phyloP scores from a whole-genome alignment of 352 stramenopile species.

The Phytophthora vignae region DNA sequence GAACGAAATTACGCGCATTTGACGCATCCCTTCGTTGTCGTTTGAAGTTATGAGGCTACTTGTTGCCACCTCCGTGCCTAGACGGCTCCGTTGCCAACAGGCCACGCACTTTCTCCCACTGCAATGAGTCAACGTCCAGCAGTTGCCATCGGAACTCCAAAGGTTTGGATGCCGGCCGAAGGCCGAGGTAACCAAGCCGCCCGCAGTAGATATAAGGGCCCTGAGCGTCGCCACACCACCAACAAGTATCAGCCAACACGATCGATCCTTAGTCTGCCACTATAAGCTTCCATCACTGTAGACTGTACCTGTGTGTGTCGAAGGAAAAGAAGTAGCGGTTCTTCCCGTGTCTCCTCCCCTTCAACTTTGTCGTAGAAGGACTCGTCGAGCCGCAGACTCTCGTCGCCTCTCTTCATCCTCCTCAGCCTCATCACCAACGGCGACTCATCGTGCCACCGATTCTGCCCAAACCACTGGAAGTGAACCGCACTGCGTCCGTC shows the following conservation, averaged over 20 bases:
- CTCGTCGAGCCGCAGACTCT: slow-evolving; percentile 40
- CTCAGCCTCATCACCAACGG: slow-evolving; percentile 45
- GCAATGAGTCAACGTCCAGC: slow-evolving; percentile 45
- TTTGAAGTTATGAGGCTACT: not conserved
- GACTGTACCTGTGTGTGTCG: slow-evolving; percentile 46
- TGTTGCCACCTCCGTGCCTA: not conserved
- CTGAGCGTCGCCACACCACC: not conserved
- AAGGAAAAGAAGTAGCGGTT: slow-evolving; percentile 63
- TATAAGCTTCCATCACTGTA: not conserved
- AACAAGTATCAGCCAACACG: not conserved
- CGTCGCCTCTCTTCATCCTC: slow-evolving; percentile 37
- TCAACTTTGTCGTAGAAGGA: slow-evolving; percentile 26
- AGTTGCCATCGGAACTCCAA: slow-evolving; percentile 79
- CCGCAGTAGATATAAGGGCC: slow-evolving; percentile 78
- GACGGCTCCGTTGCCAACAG: not conserved
- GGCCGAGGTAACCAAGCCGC: slow-evolving; percentile 59
- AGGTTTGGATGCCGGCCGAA: slow-evolving; percentile 34
- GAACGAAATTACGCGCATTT: no score
- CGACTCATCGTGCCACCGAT: slow-evolving; percentile 36
- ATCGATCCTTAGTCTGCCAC: not conserved
- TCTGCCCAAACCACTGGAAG: slow-evolving; percentile 70
- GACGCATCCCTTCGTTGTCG: no score
- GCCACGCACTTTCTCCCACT: slow-evolving; percentile 30
- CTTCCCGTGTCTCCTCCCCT: not conserved
- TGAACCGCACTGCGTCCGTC: slow-evolving; percentile 34